These are phyloP conservation scores for Chaetoceros muelleri DNA, from an alignment of 108 stramenopile genomes.

Conservation along the genomic window DNA sequence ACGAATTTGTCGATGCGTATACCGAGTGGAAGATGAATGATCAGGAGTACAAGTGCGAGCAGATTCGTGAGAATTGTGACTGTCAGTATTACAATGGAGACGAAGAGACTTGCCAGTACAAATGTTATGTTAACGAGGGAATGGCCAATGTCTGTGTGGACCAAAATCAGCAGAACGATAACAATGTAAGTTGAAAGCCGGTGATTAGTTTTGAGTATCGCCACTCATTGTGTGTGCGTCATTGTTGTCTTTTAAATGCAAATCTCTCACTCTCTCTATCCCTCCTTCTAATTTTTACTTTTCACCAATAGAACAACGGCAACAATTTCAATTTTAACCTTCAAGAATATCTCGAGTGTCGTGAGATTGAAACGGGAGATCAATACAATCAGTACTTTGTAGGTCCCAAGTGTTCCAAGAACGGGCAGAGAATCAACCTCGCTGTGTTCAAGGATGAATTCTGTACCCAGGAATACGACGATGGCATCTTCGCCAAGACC, in stretches of 20 bases:
- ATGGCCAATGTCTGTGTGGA: slow-evolving; percentile 35
- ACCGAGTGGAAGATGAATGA: slow-evolving; percentile 22
- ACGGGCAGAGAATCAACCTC: slow-evolving; percentile 59
- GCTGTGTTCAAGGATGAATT: slow-evolving; percentile 64
- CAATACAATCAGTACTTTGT: slow-evolving; percentile 35
- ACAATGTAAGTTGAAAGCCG: slow-evolving; percentile 2
- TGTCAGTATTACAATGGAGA: slow-evolving; percentile 54
- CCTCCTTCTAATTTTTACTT: background rate
- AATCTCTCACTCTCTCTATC: slow-evolving; percentile 10
- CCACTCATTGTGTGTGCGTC: slow-evolving; percentile 7
- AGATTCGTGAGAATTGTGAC: slow-evolving; percentile 58
- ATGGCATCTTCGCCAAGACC: slow-evolving; percentile 40
- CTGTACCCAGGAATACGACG: slow-evolving; percentile 39
- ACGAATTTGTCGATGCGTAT: slow-evolving; percentile 64
- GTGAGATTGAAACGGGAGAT: slow-evolving; percentile 16
- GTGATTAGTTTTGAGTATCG: no score
- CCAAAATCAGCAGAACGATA: slow-evolving; percentile 15
- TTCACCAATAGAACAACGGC: slow-evolving; percentile 25
- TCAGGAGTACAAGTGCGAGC: slow-evolving; percentile 54
- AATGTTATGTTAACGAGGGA: slow-evolving; percentile 37
- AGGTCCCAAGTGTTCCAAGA: slow-evolving; percentile 62
- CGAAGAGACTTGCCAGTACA: slow-evolving; percentile 33
- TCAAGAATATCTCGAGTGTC: slow-evolving; percentile 30
- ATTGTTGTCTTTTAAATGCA: background rate
- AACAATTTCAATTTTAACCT: slow-evolving; percentile 37